Percentiles rank a stretch among this genome's conserved stretches.
phyloP scores from a whole-genome alignment of 768 basidiomycete genomes.

The Tulasnella calospora region DNA sequence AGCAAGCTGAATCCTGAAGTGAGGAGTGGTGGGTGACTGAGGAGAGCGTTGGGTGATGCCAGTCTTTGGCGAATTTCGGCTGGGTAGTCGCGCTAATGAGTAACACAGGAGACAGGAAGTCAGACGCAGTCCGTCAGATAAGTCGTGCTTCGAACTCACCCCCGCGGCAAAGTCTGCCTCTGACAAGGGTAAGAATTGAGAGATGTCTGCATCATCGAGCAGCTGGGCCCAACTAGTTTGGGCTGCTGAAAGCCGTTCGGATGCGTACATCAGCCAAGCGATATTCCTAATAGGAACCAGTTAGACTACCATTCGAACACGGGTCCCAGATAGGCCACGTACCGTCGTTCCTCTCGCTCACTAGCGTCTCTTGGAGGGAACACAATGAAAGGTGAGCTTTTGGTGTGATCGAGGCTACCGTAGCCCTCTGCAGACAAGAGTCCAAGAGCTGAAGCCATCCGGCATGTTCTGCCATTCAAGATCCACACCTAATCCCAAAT shows the following conservation, averaged over 20 bases:
- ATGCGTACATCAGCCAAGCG: constrained; percentile 68
- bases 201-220: constrained; percentile 69
- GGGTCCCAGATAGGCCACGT: not conserved
- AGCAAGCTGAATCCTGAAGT: constrained; percentile 17
- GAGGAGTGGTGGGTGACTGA: constrained; percentile 15
- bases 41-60: constrained; percentile 17
- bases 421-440: constrained; percentile 54
- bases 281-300: constrained; percentile 46
- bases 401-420: constrained; percentile 56
- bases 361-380: constrained; percentile 54
- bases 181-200: constrained; percentile 62
- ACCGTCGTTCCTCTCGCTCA: constrained; percentile 59
- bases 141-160: constrained; percentile 39
- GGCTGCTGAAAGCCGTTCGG: constrained; percentile 61
- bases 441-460: constrained; percentile 56
- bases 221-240: constrained; percentile 67
- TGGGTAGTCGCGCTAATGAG: constrained; percentile 15
- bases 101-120: not conserved
- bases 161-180: constrained; percentile 58
- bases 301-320: not conserved
- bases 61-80: constrained; percentile 13
- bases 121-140: not conserved
- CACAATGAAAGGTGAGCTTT: constrained; percentile 55
- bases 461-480: constrained; percentile 52
- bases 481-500: constrained; percentile 51